phyloP scores from a whole-genome alignment of 108 stramenopile genomes.

The Skeletonema menzelii region DNA sequence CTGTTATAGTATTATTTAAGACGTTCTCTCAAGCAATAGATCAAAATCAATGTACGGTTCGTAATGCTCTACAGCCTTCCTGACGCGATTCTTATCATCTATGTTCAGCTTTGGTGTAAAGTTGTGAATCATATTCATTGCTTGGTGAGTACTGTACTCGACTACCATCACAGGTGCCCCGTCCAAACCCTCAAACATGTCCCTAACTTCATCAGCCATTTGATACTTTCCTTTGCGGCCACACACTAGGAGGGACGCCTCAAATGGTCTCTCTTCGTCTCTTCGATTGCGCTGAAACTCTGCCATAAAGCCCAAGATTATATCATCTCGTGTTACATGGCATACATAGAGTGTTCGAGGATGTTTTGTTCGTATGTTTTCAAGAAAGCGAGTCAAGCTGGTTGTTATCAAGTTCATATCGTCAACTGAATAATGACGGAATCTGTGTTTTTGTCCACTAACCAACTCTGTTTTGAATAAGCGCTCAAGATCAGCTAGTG shows the following conservation, averaged over 20 bases:
- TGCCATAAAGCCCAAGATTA: constrained; percentile 90
- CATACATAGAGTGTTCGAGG: constrained; percentile 90
- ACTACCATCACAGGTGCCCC: constrained; percentile 80
- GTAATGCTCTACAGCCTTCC: constrained; percentile 87
- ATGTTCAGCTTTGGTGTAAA: constrained; percentile 92
- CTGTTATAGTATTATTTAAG: neutral
- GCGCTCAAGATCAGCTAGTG: constrained; percentile 88
- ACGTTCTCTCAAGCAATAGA: constrained; percentile 51
- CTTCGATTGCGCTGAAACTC: constrained; percentile 72
- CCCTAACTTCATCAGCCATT: constrained; percentile 55
- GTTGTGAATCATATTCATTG: constrained; percentile 75
- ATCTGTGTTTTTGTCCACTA: constrained; percentile 69
- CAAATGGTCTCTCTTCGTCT: constrained; percentile 54
- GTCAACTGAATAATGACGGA: constrained; percentile 80
- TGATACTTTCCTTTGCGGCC: constrained; percentile 76
- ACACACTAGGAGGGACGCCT: constrained; percentile 84
- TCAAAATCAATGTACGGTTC: constrained; percentile 94
- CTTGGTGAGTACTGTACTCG: constrained; percentile 64
- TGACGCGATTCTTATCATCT: constrained; percentile 81
- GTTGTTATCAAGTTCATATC: constrained; percentile 93
- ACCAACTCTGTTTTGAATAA: constrained; percentile 77
- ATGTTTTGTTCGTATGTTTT: constrained; percentile 79
- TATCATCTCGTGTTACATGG: constrained; percentile 89
- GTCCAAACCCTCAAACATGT: constrained; percentile 72
- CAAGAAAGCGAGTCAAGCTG: constrained; percentile 81